A percentile compares a stretch with the other conserved stretches of the same genome.
These are phyloP conservation scores for Phanerochaete sordida DNA, from an alignment of 768 basidiomycete species.

Conservation along the genomic window DNA sequence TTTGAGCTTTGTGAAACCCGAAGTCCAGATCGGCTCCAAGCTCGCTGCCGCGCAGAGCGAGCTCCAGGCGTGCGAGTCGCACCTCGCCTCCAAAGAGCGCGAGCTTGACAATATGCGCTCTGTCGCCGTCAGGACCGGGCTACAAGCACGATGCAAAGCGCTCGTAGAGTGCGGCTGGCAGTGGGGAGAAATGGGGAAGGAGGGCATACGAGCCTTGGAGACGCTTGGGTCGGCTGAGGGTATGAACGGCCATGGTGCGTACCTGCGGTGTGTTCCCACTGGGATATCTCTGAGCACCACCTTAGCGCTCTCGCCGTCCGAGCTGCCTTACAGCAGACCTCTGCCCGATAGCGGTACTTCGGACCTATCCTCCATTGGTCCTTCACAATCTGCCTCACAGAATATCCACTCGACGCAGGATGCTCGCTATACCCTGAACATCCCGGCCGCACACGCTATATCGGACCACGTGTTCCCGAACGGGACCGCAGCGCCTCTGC, in stretches of 20 bases:
- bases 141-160: conserved; percentile 59
- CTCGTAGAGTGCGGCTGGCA: conserved; percentile 65
- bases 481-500: conserved; percentile 5
- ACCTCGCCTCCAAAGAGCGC: conserved; percentile 65
- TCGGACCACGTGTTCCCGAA: conserved; percentile 32
- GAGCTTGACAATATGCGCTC: conserved; percentile 52
- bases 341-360: conserved; percentile 30
- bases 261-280: background rate
- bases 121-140: conserved; percentile 57
- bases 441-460: conserved; percentile 56
- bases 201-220: conserved; percentile 48
- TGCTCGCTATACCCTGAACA: conserved; percentile 23
- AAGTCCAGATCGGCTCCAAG: conserved; percentile 35
- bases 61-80: conserved; percentile 78
- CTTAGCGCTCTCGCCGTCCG: background rate
- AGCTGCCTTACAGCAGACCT: conserved; percentile 3
- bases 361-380: conserved; percentile 62
- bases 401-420: conserved; percentile 27
- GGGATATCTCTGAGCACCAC: background rate
- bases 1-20: conserved; percentile 31
- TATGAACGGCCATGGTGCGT: conserved; percentile 28
- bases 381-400: conserved; percentile 78
- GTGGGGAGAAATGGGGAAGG: conserved; percentile 67
- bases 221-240: conserved; percentile 14
- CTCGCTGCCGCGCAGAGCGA: conserved; percentile 68